These are phyloP conservation scores for Forsythia viridissima DNA, from an alignment of 257 asterid genomes.

Conservation along the genomic window DNA sequence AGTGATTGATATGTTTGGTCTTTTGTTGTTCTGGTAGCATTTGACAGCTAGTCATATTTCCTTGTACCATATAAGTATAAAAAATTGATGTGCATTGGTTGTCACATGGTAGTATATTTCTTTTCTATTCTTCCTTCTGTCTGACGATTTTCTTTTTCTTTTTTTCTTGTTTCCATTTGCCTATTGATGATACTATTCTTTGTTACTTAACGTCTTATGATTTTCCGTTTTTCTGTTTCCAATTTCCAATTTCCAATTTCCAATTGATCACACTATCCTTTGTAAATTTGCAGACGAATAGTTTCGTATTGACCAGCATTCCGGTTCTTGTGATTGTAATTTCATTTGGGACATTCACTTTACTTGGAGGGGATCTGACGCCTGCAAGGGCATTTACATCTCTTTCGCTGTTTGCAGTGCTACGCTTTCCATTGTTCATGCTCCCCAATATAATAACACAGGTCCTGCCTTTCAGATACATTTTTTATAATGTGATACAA, in stretches of 20 bases:
- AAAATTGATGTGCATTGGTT: neutral
- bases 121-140: neutral
- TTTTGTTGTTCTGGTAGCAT: slow-evolving; percentile 12
- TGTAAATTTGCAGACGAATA: slow-evolving; percentile 68
- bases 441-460: slow-evolving; percentile 91
- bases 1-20: neutral
- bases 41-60: slow-evolving; percentile 15
- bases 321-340: slow-evolving; percentile 90
- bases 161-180: neutral
- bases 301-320: slow-evolving; percentile 79
- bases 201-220: neutral
- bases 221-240: slow-evolving; percentile 15
- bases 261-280: slow-evolving; percentile 22
- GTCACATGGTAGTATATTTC: neutral
- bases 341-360: slow-evolving; percentile 80
- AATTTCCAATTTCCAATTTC: neutral
- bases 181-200: neutral
- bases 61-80: slow-evolving; percentile 3
- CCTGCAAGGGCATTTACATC: slow-evolving; percentile 98
- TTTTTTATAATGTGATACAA: neutral
- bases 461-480: slow-evolving; percentile 39
- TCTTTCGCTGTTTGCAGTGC: slow-evolving; percentile 86
- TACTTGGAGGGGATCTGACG: slow-evolving; percentile 92
- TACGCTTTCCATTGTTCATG: slow-evolving; percentile 89
- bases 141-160: neutral